Percentiles rank a stretch among this genome's conserved stretches.
phyloP scores from a whole-genome alignment of 768 basidiomycete genomes.

The Hebeloma cylindrosporum region DNA sequence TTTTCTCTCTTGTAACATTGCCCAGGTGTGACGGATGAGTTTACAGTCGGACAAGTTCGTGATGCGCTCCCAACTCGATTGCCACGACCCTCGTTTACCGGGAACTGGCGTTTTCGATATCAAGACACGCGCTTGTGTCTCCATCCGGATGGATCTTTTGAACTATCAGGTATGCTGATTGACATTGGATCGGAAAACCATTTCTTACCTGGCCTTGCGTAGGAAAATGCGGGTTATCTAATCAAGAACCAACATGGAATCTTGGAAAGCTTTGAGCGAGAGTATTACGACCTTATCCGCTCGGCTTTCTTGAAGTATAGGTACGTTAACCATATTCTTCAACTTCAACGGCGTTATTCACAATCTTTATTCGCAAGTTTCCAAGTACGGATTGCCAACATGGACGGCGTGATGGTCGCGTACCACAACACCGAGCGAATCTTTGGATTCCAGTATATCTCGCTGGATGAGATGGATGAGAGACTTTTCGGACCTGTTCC shows the following conservation, averaged over 20 bases:
- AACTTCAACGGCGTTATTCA: background rate
- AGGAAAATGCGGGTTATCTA: constrained; percentile 81
- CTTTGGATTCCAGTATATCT: constrained; percentile 93
- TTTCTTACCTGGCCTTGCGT: background rate
- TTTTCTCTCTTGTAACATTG: no score
- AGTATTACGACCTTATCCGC: constrained; percentile 93
- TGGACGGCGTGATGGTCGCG: constrained; percentile 92
- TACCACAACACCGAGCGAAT: constrained; percentile 86
- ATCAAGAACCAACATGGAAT: constrained; percentile 64
- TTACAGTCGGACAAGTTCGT: constrained; percentile 62
- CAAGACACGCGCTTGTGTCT: constrained; percentile 87
- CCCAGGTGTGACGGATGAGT: no score
- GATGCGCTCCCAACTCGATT: constrained; percentile 96
- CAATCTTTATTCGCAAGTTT: constrained; percentile 49
- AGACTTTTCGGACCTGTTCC: constrained; percentile 61
- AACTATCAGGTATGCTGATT: constrained; percentile 63
- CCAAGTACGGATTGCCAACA: constrained; percentile 94
- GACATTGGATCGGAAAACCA: background rate
- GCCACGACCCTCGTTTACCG: constrained; percentile 75
- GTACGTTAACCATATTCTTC: constrained; percentile 34
- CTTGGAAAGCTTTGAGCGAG: constrained; percentile 83
- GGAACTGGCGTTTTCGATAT: constrained; percentile 94
- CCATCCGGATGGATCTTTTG: constrained; percentile 80
- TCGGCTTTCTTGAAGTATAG: constrained; percentile 94
- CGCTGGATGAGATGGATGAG: constrained; percentile 85